Conservation (phyloP, 768 basidiomycete genomes). For the Pleurotus salmoneostramineus region DNA sequence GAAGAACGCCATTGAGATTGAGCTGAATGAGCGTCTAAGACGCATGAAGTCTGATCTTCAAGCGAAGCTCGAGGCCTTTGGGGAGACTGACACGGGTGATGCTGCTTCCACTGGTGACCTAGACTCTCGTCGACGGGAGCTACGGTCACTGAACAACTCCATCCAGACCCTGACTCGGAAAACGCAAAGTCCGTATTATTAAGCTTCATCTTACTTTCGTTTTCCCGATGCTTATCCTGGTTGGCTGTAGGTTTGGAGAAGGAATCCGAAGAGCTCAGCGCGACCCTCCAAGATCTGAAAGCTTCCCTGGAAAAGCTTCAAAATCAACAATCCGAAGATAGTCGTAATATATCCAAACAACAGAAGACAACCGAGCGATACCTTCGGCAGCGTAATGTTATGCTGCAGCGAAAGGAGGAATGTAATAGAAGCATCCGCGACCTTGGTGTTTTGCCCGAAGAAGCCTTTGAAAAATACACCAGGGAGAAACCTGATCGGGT, state of each 20-base stretch:
- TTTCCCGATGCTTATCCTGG: background rate
- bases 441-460: slow-evolving; percentile 93
- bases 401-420: slow-evolving; percentile 83
- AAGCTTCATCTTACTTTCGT: background rate
- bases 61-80: slow-evolving; percentile 71
- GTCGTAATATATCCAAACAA: slow-evolving; percentile 79
- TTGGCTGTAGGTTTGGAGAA: slow-evolving; percentile 58
- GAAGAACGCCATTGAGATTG: slow-evolving; percentile 86
- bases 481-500: slow-evolving; percentile 87
- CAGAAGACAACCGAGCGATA: slow-evolving; percentile 97
- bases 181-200: slow-evolving; percentile 44
- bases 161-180: slow-evolving; percentile 64
- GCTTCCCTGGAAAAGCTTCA: slow-evolving; percentile 70
- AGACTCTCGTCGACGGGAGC: slow-evolving; percentile 63
- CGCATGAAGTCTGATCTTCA: slow-evolving; percentile 78
- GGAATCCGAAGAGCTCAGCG: slow-evolving; percentile 58
- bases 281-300: slow-evolving; percentile 65
- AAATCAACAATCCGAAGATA: slow-evolving; percentile 82
- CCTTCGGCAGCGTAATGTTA: slow-evolving; percentile 86
- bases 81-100: slow-evolving; percentile 53
- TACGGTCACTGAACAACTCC: slow-evolving; percentile 59
- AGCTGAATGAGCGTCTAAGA: slow-evolving; percentile 84
- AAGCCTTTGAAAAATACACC: slow-evolving; percentile 94
- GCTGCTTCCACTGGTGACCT: slow-evolving; percentile 62
- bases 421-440: slow-evolving; percentile 95